Conservation (phyloP, 495 filamentous ascomycete genomes). For the Penicillium cataractarum region DNA sequence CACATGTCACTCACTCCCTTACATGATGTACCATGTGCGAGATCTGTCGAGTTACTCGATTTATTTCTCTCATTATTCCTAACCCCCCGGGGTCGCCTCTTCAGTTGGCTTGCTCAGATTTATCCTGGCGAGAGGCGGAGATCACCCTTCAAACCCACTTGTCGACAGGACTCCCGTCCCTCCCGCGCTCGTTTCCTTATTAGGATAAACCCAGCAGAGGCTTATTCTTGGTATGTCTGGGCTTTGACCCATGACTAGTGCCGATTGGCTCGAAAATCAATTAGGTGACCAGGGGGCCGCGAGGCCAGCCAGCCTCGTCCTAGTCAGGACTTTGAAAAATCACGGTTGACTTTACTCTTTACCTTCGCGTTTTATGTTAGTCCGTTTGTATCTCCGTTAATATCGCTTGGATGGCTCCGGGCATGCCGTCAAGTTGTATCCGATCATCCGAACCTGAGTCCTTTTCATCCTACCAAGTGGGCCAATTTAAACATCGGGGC, state of each 20-base stretch:
- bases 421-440: constrained; percentile 16
- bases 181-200: constrained; percentile 14
- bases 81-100: not conserved
- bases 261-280: not conserved
- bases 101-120: not conserved
- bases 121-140: constrained; percentile 2
- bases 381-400: constrained; percentile 6
- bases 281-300: not conserved
- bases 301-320: constrained; percentile 3
- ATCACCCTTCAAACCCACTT: constrained; percentile 7
- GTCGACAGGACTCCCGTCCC: constrained; percentile 10
- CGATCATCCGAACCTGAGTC: constrained; percentile 28
- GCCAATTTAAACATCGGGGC: constrained; percentile 9
- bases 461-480: constrained; percentile 22
- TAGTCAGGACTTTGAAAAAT: not conserved
- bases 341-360: not conserved
- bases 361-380: not conserved
- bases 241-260: constrained; percentile 2
- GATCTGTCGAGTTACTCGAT: constrained; percentile 21
- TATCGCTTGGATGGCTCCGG: not conserved
- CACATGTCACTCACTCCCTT: constrained; percentile 30
- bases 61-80: no score
- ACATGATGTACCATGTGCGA: constrained; percentile 29
- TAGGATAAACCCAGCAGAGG: not conserved
- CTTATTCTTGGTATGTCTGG: constrained; percentile 8